These are phyloP conservation scores for Wickerhamiella hasegawae DNA, from an alignment of 805 yeast species.

Conservation along the genomic window DNA sequence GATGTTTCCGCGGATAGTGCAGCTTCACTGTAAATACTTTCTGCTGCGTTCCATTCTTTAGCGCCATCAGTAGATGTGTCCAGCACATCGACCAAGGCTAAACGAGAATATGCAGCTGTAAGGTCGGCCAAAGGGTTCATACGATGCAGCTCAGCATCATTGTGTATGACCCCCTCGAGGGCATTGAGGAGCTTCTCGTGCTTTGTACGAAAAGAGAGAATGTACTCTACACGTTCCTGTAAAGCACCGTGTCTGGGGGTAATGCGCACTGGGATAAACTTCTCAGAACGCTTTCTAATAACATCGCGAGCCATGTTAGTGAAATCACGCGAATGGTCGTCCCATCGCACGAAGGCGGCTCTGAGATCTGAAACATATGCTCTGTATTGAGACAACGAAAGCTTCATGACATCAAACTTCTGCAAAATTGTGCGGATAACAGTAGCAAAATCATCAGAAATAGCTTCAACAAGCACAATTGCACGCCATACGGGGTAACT, in stretches of 20 bases:
- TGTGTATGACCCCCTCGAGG: not conserved
- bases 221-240: constrained; percentile 28
- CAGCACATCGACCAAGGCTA: constrained; percentile 25
- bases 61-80: constrained; percentile 24
- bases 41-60: constrained; percentile 28
- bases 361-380: constrained; percentile 19
- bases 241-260: constrained; percentile 28
- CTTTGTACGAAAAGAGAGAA: constrained; percentile 31
- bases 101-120: constrained; percentile 27
- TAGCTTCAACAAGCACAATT: constrained; percentile 45
- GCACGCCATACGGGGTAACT: constrained; percentile 52
- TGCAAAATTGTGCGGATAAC: constrained; percentile 28
- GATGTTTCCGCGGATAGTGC: constrained; percentile 31
- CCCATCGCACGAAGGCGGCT: constrained; percentile 34
- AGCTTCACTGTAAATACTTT: constrained; percentile 27
- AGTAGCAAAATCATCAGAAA: constrained; percentile 39
- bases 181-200: constrained; percentile 33
- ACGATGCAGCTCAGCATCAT: constrained; percentile 12
- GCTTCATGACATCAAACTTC: constrained; percentile 28
- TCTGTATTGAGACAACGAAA: constrained; percentile 28
- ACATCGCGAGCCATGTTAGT: constrained; percentile 56
- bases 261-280: constrained; percentile 48
- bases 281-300: constrained; percentile 55
- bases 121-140: constrained; percentile 22
- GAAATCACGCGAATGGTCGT: constrained; percentile 44